These are phyloP conservation scores for Pezizomycotina sp. DNA, from an alignment of 2,329 filamentous ascomycete species.

Conservation along the genomic window DNA sequence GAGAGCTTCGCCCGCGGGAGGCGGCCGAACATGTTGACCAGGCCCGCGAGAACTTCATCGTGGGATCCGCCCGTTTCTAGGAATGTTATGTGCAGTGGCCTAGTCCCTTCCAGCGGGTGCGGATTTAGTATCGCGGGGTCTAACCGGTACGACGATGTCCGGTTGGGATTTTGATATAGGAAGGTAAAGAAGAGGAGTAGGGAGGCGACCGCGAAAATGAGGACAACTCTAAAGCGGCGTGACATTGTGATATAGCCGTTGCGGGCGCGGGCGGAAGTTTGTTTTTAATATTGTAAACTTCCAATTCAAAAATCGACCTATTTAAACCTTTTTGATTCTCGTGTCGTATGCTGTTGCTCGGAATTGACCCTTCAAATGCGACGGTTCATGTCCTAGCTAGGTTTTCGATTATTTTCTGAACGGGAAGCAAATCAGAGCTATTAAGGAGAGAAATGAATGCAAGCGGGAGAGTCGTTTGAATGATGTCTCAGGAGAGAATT, in stretches of 20 bases:
- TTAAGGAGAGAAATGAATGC: too few relatives aligned
- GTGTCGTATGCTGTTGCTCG: too few relatives aligned
- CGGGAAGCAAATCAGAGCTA: too few relatives aligned
- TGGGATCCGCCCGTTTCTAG: conserved; percentile 25
- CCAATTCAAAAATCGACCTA: too few relatives aligned
- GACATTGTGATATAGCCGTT: conserved; percentile 21
- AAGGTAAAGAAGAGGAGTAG: conserved; percentile 19
- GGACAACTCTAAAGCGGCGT: conserved; percentile 19
- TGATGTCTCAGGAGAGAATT: too few relatives aligned
- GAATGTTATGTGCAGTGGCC: conserved; percentile 19
- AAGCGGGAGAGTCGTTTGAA: too few relatives aligned
- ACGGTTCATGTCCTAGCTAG: too few relatives aligned
- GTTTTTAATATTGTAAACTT: too few relatives aligned
- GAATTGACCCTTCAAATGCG: too few relatives aligned
- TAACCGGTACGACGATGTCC: conserved; percentile 3
- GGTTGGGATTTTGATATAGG: conserved; percentile 18
- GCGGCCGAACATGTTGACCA: conserved; percentile 25
- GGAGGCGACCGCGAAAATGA: conserved; percentile 18
- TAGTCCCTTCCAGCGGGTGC: conserved; percentile 9
- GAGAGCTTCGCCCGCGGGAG: conserved; percentile 21
- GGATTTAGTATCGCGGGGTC: conserved; percentile 3
- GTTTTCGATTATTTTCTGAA: too few relatives aligned
- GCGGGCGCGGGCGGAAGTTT: too few relatives aligned
- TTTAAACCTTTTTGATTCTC: too few relatives aligned
- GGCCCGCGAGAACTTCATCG: conserved; percentile 26